These are phyloP conservation scores for Hsuehochloa calcarea DNA, from an alignment of 176 grass and related monocot species.

Conservation along the genomic window DNA sequence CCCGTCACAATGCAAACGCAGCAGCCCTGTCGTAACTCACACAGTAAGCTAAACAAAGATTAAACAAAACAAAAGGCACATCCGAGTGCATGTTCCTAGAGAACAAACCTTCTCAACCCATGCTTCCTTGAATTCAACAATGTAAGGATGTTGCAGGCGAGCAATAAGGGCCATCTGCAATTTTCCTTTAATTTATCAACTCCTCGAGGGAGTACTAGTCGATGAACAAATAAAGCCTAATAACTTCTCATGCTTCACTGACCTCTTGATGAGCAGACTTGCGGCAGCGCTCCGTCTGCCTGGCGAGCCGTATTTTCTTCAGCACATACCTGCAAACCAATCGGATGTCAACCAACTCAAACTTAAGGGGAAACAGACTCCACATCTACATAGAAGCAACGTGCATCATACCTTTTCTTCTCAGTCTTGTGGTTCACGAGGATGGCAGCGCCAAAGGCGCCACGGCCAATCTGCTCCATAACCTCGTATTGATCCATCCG, in stretches of 20 bases:
- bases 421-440: conserved; percentile 98
- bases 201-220: background rate
- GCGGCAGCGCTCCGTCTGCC: conserved; percentile 91
- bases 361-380: conserved; percentile 20
- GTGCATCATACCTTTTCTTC: conserved; percentile 73
- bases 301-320: conserved; percentile 93
- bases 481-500: conserved; percentile 98
- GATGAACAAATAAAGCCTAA: background rate
- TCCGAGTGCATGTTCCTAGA: background rate
- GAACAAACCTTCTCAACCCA: conserved; percentile 97
- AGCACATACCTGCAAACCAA: conserved; percentile 71
- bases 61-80: conserved; percentile 19
- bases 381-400: background rate
- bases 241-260: background rate
- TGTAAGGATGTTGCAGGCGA: conserved; percentile 88
- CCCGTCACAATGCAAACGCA: conserved; percentile 99
- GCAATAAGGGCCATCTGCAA: conserved; percentile 97
- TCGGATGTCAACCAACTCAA: conserved; percentile 26
- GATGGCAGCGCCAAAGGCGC: conserved; percentile 96
- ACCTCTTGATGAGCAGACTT: conserved; percentile 98
- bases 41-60: conserved; percentile 30
- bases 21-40: conserved; percentile 58
- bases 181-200: conserved; percentile 29
- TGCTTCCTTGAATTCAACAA: conserved; percentile 97
- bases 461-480: conserved; percentile 96